These are phyloP conservation scores for Oryza officinalis DNA, from an alignment of 176 grass and related monocot genomes.

Conservation along the genomic window DNA sequence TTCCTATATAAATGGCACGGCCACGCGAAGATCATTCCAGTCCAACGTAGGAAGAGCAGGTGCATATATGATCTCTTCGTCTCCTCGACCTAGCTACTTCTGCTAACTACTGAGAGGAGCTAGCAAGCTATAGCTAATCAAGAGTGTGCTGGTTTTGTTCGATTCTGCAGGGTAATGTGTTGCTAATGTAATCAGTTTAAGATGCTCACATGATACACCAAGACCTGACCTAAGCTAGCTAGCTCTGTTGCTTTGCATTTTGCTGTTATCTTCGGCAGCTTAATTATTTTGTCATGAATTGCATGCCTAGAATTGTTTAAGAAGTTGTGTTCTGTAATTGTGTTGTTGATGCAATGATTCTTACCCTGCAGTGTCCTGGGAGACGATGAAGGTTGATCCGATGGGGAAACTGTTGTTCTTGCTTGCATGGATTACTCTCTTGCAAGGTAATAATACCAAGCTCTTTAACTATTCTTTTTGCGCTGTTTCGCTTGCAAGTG, in stretches of 20 bases:
- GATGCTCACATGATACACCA: neutral
- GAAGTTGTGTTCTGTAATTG: neutral
- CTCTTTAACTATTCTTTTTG: neutral
- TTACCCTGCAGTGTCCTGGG: neutral
- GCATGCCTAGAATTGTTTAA: neutral
- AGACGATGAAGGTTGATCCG: neutral
- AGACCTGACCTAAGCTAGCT: neutral
- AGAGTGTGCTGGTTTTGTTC: neutral
- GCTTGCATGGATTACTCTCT: constrained; percentile 37
- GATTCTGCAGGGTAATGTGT: neutral
- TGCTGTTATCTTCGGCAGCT: neutral
- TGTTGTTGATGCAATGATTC: neutral
- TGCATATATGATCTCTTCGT: neutral
- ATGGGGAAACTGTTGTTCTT: constrained; percentile 35
- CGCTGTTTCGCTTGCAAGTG: neutral
- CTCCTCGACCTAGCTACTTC: neutral
- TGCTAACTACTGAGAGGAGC: neutral
- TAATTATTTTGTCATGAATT: neutral
- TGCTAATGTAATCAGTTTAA: neutral
- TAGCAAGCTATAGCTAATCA: neutral
- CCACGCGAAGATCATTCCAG: constrained; percentile 40
- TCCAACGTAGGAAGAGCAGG: neutral
- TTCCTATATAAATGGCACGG: constrained; percentile 29
- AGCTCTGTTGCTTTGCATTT: neutral
- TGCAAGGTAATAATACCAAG: constrained; percentile 32